These are phyloP conservation scores for Protomyces gravidus DNA, from an alignment of 1,139 yeast species.

Conservation along the genomic window DNA sequence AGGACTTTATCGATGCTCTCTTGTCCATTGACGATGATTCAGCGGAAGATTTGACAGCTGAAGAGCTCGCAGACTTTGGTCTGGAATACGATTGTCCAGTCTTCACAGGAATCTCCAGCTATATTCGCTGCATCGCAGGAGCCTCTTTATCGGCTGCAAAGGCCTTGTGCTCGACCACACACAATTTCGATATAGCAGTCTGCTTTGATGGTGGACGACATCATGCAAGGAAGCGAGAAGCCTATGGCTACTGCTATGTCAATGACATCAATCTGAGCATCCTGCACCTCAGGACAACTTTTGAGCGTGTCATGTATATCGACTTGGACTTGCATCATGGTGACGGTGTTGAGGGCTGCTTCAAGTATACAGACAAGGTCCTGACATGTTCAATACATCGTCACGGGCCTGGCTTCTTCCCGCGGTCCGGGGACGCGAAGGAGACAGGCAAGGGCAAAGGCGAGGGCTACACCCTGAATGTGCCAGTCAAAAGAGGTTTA, in stretches of 20 bases:
- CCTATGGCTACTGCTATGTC: constrained; percentile 71
- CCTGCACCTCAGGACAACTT: constrained; percentile 47
- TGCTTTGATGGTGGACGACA: constrained; percentile 83
- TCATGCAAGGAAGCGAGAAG: constrained; percentile 54
- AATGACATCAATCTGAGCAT: constrained; percentile 64
- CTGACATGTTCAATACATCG: constrained; percentile 63
- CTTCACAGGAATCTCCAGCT: constrained; percentile 53
- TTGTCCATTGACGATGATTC: constrained; percentile 22
- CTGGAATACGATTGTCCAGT: constrained; percentile 61
- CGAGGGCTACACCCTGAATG: constrained; percentile 46
- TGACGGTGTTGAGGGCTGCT: constrained; percentile 63
- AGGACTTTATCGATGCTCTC: constrained; percentile 24
- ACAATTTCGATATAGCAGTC: constrained; percentile 42
- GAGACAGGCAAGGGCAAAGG: constrained; percentile 46
- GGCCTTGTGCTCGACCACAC: constrained; percentile 36
- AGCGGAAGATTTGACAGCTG: constrained; percentile 34
- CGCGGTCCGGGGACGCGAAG: constrained; percentile 57
- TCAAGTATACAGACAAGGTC: constrained; percentile 54
- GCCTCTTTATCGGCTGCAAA: constrained; percentile 55
- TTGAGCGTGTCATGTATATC: constrained; percentile 54
- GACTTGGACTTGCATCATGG: constrained; percentile 54
- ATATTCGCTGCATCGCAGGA: constrained; percentile 53
- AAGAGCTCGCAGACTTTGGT: constrained; percentile 35
- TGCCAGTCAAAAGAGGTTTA: constrained; percentile 59
- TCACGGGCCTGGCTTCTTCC: constrained; percentile 63